Percentiles rank a stretch among this genome's conserved stretches.
These are phyloP conservation scores for Xerocomus nothofagi DNA, from an alignment of 1,284 basidiomycete genomes.

Conservation along the genomic window DNA sequence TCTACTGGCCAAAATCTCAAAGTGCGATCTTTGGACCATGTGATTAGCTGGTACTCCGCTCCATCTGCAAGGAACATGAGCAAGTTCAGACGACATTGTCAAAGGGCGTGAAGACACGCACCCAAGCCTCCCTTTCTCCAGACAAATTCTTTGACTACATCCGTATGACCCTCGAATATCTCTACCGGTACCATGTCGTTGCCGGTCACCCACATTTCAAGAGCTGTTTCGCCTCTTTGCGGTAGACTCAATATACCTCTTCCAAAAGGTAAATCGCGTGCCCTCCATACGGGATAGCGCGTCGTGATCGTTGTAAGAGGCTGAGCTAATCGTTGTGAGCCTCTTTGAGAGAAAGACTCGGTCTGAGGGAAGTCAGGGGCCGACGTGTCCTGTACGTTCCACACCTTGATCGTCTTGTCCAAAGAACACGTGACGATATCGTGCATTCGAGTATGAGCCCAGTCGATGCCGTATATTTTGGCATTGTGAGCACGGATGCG, in stretches of 20 bases:
- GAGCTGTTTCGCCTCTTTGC: slow-evolving; percentile 81
- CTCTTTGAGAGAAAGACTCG: slow-evolving; percentile 15
- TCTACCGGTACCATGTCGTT: slow-evolving; percentile 59
- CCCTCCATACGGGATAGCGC: slow-evolving; percentile 91
- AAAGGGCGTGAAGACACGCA: slow-evolving; percentile 29
- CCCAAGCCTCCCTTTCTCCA: slow-evolving; percentile 76
- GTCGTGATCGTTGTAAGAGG: slow-evolving; percentile 70
- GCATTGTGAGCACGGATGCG: slow-evolving; percentile 78
- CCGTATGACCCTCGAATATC: slow-evolving; percentile 85
- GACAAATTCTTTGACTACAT: slow-evolving; percentile 98
- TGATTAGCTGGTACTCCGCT: slow-evolving; percentile 89
- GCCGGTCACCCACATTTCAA: slow-evolving; percentile 80
- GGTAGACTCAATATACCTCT: slow-evolving; percentile 87
- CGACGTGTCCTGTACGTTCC: slow-evolving; percentile 52
- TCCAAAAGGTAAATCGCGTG: slow-evolving; percentile 91
- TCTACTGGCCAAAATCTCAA: slow-evolving; percentile 91
- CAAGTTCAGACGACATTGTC: not conserved
- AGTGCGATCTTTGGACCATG: slow-evolving; percentile 95
- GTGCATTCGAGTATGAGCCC: slow-evolving; percentile 74
- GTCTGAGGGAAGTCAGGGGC: slow-evolving; percentile 18
- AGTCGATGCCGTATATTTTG: slow-evolving; percentile 96
- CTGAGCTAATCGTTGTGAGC: slow-evolving; percentile 23
- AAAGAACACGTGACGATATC: slow-evolving; percentile 90
- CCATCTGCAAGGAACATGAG: slow-evolving; percentile 43
- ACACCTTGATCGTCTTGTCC: slow-evolving; percentile 89